phyloP scores from a whole-genome alignment of 2,329 filamentous ascomycete species.

The Graphium sp. region DNA sequence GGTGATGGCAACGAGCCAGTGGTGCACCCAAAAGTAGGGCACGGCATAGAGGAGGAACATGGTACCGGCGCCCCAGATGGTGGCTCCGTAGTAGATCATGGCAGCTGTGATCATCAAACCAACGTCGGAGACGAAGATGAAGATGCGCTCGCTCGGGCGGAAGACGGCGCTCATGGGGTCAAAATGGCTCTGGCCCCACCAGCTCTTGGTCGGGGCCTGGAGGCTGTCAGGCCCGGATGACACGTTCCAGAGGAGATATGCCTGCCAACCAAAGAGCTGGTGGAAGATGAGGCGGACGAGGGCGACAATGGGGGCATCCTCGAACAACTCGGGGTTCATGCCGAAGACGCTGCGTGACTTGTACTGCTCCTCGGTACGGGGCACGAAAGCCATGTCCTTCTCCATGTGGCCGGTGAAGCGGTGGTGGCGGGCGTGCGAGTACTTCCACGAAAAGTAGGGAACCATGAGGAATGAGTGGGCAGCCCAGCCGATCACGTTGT shows the following conservation, averaged over 20 bases:
- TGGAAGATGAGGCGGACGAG: slow-evolving; percentile 38
- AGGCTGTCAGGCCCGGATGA: slow-evolving; percentile 28
- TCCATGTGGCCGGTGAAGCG: slow-evolving; percentile 50
- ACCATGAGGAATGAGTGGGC: slow-evolving; percentile 50
- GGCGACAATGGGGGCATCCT: slow-evolving; percentile 44
- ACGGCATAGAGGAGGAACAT: slow-evolving; percentile 42
- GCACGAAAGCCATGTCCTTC: slow-evolving; percentile 50
- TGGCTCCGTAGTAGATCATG: slow-evolving; percentile 31
- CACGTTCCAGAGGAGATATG: slow-evolving; percentile 45
- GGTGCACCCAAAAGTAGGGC: slow-evolving; percentile 54
- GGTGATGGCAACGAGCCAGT: slow-evolving; percentile 60
- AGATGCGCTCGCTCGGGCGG: slow-evolving; percentile 35
- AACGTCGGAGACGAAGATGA: slow-evolving; percentile 41
- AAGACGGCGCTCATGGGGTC: slow-evolving; percentile 45
- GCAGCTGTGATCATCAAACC: slow-evolving; percentile 34
- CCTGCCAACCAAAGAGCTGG: slow-evolving; percentile 48
- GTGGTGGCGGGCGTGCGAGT: slow-evolving; percentile 54
- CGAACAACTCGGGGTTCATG: slow-evolving; percentile 34
- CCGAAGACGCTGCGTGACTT: slow-evolving; percentile 15
- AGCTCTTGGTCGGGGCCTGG: slow-evolving; percentile 21
- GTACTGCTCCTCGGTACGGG: slow-evolving; percentile 23
- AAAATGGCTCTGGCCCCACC: slow-evolving; percentile 37
- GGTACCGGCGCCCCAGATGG: slow-evolving; percentile 36
- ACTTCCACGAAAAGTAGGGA: slow-evolving; percentile 60
- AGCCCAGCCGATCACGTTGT: slow-evolving; percentile 44